Conservation (phyloP, 441 rosid genomes). For the Omphalea diandra region DNA sequence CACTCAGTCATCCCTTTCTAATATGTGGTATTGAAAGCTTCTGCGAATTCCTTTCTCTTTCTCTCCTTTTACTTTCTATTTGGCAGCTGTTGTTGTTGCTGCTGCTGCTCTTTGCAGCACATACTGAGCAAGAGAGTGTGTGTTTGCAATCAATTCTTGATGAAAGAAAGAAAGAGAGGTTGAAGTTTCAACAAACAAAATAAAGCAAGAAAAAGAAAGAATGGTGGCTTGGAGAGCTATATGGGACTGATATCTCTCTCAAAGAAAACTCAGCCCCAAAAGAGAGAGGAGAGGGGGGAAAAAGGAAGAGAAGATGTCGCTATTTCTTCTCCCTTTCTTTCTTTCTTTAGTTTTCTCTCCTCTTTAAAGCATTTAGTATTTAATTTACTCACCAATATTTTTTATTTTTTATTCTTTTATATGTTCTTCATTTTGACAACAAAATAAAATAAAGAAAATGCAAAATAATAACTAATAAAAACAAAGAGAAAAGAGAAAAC, state of each 20-base stretch:
- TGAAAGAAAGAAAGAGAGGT: slow-evolving; percentile 22
- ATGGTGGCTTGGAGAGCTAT: slow-evolving; percentile 20
- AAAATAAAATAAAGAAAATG: slow-evolving; percentile 13
- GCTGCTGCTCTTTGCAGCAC: slow-evolving; percentile 32
- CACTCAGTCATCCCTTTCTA: slow-evolving; percentile 51
- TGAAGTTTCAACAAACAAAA: slow-evolving; percentile 17
- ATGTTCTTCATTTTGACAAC: not conserved
- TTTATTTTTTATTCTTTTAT: not conserved
- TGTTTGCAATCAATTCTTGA: slow-evolving; percentile 22
- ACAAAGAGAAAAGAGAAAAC: slow-evolving; percentile 13
- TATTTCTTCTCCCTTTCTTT: slow-evolving; percentile 35
- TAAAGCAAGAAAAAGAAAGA: slow-evolving; percentile 25
- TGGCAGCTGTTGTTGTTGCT: not conserved
- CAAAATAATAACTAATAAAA: slow-evolving; percentile 7
- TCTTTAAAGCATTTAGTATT: too few relatives aligned
- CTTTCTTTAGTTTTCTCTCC: not conserved
- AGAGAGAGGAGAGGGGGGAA: slow-evolving; percentile 23
- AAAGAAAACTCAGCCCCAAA: slow-evolving; percentile 28
- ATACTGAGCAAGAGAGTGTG: slow-evolving; percentile 16
- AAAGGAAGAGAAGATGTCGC: slow-evolving; percentile 34
- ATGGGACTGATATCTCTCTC: slow-evolving; percentile 34
- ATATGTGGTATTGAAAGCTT: slow-evolving; percentile 44
- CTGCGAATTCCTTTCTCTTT: slow-evolving; percentile 28
- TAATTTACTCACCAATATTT: slow-evolving; percentile 31
- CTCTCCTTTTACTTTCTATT: slow-evolving; percentile 24